These are phyloP conservation scores for Cladosporium halotolerans DNA, from an alignment of 2,329 filamentous ascomycete species.

Conservation along the genomic window DNA sequence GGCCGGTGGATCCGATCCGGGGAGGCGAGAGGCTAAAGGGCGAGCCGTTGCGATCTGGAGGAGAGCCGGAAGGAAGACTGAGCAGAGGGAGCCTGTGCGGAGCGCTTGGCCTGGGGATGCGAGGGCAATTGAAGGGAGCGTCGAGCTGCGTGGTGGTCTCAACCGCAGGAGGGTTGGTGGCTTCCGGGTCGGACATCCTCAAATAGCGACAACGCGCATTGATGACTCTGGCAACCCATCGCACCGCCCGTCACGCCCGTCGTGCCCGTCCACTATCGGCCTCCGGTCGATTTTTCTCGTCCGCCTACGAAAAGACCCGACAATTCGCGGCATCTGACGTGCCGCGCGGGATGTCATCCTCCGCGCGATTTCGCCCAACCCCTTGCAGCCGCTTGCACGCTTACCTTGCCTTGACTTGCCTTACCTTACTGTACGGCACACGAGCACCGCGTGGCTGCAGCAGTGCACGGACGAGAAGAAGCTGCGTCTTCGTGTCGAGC, in stretches of 20 bases:
- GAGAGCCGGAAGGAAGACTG: neutral
- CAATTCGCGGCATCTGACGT: neutral
- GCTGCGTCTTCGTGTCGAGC: too few relatives aligned
- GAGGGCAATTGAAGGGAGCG: neutral
- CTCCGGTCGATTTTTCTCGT: neutral
- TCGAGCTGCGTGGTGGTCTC: neutral
- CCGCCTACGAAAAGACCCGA: conserved; percentile 6
- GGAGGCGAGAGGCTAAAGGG: neutral
- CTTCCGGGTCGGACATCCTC: neutral
- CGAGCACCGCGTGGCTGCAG: too few relatives aligned
- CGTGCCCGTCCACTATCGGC: too few relatives aligned
- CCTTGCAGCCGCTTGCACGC: too few relatives aligned
- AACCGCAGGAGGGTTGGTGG: neutral
- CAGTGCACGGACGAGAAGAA: too few relatives aligned
- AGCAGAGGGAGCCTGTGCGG: neutral
- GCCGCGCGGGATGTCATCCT: conserved; percentile 1
- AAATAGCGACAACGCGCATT: conserved; percentile 1
- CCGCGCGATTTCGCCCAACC: neutral
- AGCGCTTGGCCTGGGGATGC: conserved; percentile 9
- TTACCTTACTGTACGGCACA: too few relatives aligned
- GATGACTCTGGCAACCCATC: neutral
- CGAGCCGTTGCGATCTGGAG: conserved; percentile 8
- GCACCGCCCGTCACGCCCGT: neutral
- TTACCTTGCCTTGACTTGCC: too few relatives aligned
- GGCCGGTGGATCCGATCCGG: conserved; percentile 5